Base-by-base conservation (phyloP, 305 asterid genomes). In the Striga hermonthica region DNA sequence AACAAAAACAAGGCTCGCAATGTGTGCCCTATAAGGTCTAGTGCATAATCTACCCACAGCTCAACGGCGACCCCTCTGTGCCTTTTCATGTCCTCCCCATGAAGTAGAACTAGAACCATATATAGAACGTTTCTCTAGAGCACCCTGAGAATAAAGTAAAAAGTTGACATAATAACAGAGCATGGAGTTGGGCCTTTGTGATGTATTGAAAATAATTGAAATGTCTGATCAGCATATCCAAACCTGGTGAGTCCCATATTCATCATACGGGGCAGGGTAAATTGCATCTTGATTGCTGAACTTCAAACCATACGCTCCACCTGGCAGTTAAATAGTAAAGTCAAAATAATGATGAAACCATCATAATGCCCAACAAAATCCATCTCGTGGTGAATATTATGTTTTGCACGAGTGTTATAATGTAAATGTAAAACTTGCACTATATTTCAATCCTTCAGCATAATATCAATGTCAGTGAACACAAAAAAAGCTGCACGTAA, bases 91-190 rank as follows among this genome's bases (percentile, higher is more conserved):
- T 72, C 79, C 77, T 39, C 80, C 83, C 85, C 83, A 75, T 22
- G 88, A 68, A 70, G 73, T 69, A 73, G 88, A 82, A 74, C 79
- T 72, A 34, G 83, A 73, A 66, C 87, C 83, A 66, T 82, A 76
- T n/a, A 71, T 12, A 73, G 76, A 50, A 59, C 70, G 77, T 71
- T 74, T 78, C 74, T 75, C 77, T 47, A 66, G 50, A 70, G 76
- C 77, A 69, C 78, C 82, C 88, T 82, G 80, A 52, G 56, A 4
- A 64, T 38, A 67, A 64, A 3, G 69, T 52, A 52, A 41, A 56
- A 64, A 38, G 41, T 61, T 12, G 13, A 60, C 13, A 37, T 52
- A 71, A 60, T 12, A 59, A 62, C 63, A 61, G 12, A 15, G 44
- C 57, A 43, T 34, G 57, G 48, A 40, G 15, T 34, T 37, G 53